These are phyloP conservation scores for Dillenia turbinata DNA, from an alignment of 164 flowering plant species.

Conservation along the genomic window DNA sequence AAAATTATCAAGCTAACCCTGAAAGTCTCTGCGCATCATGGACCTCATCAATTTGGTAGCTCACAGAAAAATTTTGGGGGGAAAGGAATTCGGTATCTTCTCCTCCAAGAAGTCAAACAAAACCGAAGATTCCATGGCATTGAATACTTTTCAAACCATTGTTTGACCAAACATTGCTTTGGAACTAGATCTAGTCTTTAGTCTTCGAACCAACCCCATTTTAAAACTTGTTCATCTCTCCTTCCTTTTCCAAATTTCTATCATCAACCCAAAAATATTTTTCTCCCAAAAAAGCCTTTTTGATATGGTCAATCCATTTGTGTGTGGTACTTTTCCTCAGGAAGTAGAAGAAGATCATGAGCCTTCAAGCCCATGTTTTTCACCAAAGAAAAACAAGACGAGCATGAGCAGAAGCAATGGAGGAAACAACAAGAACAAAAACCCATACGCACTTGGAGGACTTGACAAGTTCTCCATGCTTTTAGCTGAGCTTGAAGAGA, in stretches of 20 bases:
- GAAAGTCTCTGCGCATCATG: no score
- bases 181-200: constrained; percentile 9
- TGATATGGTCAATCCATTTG: constrained; percentile 22
- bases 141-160: background rate
- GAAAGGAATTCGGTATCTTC: constrained; percentile 7
- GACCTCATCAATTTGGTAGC: no score
- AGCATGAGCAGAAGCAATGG: background rate
- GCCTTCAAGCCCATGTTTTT: constrained; percentile 8
- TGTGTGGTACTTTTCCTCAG: constrained; percentile 25
- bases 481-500: constrained; percentile 51
- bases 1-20: no score
- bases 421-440: constrained; percentile 23
- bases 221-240: background rate
- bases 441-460: constrained; percentile 52
- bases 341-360: constrained; percentile 21
- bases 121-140: constrained; percentile 11
- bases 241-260: background rate
- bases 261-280: background rate
- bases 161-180: constrained; percentile 5
- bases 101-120: background rate
- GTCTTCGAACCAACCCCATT: no score
- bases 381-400: constrained; percentile 20
- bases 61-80: background rate
- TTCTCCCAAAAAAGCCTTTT: background rate
- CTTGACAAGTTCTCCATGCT: constrained; percentile 48